Conservation (phyloP, 2,329 filamentous ascomycete species). For the Talaromyces sp. region DNA sequence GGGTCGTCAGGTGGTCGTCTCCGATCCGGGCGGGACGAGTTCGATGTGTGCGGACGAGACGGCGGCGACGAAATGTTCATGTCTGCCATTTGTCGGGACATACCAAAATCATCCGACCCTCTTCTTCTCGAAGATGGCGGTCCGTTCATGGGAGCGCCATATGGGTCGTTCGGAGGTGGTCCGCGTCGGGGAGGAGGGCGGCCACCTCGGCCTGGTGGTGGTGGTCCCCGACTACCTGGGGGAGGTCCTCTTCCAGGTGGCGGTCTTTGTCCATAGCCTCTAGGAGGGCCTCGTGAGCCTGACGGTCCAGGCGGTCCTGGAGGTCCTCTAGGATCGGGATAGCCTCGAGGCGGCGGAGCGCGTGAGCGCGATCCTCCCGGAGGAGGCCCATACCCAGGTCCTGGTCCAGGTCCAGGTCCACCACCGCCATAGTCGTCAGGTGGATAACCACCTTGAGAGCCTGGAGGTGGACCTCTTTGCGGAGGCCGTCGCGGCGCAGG, state of each 20-base stretch:
- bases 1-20: slow-evolving; percentile 15
- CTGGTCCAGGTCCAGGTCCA: neutral
- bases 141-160: slow-evolving; percentile 16
- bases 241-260: slow-evolving; percentile 12
- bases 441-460: slow-evolving; percentile 20
- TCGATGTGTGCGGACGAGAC: slow-evolving; percentile 34
- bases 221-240: slow-evolving; percentile 7
- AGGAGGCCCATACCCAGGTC: slow-evolving; percentile 3
- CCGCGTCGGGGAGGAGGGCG: slow-evolving; percentile 25
- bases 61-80: slow-evolving; percentile 28
- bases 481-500: slow-evolving; percentile 28
- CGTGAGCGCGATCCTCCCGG: slow-evolving; percentile 4
- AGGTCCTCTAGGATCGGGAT: slow-evolving; percentile 2
- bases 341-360: slow-evolving; percentile 7
- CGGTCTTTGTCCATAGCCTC: slow-evolving; percentile 7
- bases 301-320: neutral
- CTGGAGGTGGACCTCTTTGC: slow-evolving; percentile 14
- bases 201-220: slow-evolving; percentile 9
- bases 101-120: slow-evolving; percentile 25
- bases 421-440: slow-evolving; percentile 13
- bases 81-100: slow-evolving; percentile 35
- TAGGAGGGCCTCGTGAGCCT: neutral
- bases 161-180: slow-evolving; percentile 28
- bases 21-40: slow-evolving; percentile 28
- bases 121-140: slow-evolving; percentile 25